These are phyloP conservation scores for Alternaria incomplexa DNA, from an alignment of 2,329 filamentous ascomycete genomes.

Conservation along the genomic window DNA sequence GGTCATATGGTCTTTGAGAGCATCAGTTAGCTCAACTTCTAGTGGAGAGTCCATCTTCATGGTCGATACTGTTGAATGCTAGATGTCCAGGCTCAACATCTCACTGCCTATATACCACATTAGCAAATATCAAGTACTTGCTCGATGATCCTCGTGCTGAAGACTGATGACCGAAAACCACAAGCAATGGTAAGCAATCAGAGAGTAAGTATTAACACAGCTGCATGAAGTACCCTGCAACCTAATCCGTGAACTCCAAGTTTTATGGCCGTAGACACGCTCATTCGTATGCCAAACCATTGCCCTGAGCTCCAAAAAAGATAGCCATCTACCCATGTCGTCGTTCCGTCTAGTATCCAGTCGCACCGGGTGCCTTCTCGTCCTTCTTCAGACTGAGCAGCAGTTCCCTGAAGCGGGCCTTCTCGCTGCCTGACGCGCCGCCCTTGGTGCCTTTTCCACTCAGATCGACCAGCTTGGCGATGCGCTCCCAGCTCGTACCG, in stretches of 20 bases:
- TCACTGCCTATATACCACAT: not conserved
- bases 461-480: constrained; percentile 95
- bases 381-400: constrained; percentile 89
- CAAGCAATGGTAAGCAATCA: not conserved
- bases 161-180: not conserved
- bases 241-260: constrained; percentile 31
- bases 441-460: constrained; percentile 91
- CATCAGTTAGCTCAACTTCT: not conserved
- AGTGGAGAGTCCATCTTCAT: not conserved
- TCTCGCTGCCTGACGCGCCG: constrained; percentile 87
- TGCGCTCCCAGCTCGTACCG: constrained; percentile 97
- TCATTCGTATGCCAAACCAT: constrained; percentile 17
- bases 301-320: constrained; percentile 14
- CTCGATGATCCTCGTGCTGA: not conserved
- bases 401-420: constrained; percentile 94
- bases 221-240: constrained; percentile 26
- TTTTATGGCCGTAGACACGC: constrained; percentile 11
- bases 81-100: not conserved
- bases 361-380: constrained; percentile 75
- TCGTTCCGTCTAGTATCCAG: constrained; percentile 44
- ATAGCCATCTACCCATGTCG: constrained; percentile 11
- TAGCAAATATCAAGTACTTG: not conserved
- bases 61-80: not conserved
- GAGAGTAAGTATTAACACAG: constrained; percentile 29
- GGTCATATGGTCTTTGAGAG: not conserved